These are phyloP conservation scores for Phytophthora parvispora DNA, from an alignment of 352 stramenopile genomes.

Conservation along the genomic window DNA sequence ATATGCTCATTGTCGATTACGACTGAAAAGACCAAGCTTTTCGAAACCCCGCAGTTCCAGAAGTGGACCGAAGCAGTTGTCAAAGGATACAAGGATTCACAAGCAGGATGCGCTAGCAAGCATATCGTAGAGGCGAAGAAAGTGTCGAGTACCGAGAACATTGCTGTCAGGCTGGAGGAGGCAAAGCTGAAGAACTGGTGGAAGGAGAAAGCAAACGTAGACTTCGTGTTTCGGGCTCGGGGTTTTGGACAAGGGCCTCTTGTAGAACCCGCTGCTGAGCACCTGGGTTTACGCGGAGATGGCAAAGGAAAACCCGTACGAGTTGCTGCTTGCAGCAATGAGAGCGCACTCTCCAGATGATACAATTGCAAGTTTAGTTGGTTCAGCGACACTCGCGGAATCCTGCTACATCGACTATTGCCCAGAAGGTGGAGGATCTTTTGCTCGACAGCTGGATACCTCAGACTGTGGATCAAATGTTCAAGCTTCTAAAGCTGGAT, in stretches of 20 bases:
- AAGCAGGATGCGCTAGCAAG: not conserved
- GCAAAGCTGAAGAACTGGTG: not conserved
- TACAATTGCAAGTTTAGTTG: not conserved
- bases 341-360: not conserved
- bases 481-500: not conserved
- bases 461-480: not conserved
- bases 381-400: not conserved
- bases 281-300: not conserved
- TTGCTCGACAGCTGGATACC: not conserved
- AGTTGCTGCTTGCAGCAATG: not conserved
- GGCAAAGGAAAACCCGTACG: not conserved
- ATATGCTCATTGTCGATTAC: no score
- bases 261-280: not conserved
- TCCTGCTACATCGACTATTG: not conserved
- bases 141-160: not conserved
- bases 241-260: not conserved
- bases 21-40: not conserved
- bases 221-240: not conserved
- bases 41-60: not conserved
- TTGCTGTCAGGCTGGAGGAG: not conserved
- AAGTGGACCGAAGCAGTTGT: not conserved
- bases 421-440: not conserved
- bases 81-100: not conserved
- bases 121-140: not conserved
- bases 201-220: not conserved